Base-by-base conservation (phyloP, 352 stramenopile genomes). In the Phytophthora hibernalis region DNA sequence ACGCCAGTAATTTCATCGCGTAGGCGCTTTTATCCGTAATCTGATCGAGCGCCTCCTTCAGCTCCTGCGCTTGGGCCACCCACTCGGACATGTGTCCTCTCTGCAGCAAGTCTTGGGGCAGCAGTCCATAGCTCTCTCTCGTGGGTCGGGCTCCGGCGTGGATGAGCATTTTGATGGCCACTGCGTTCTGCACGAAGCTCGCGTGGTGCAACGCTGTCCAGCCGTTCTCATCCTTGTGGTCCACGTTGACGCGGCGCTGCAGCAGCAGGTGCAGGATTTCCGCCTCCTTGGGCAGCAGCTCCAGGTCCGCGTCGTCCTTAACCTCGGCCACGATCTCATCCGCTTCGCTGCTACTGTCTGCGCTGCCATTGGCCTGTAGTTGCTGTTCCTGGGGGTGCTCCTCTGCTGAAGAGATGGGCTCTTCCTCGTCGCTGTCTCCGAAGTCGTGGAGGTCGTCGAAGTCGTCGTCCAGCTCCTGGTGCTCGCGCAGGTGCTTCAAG, bases 191-290 rank as follows among this genome's bases (percentile, higher is more conserved):
- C 55, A 87, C 80, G 40, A 83, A 91, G 71, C 88, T 95, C 45
- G 85, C 86, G 53, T 95, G 76, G 42, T 96, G 88, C 22, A 96
- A 67, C 37, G 86, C 86, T 11, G 88, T 95, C 86, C 88, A 93
- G 16, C 85, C 82, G 52, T 94, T 92, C 53, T 96, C 88, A 42
- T 96, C 88, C 35, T 80, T 79, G 50, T 96, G 88, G 67, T 93
- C 77, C 38, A 96, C 61, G 48, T 96, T 92, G 18, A 90, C 86
- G 35, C 85, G 71, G 31, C 82, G 79, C 48, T 87, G 70, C 40
- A 96, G 72, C 40, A 96, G 70, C 48, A 94, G 38, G 42, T 91
- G 78, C 55, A 96, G 61, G 50, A 96, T 92, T 63, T 93, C 87
- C 21, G 80, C 77, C 52, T 90, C 80, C 31, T 87, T 90, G 20